Evolutionary conservation across 345 rosid species (phyloP).

Genomic region (Eucalyptus erythrocorys): DNA sequence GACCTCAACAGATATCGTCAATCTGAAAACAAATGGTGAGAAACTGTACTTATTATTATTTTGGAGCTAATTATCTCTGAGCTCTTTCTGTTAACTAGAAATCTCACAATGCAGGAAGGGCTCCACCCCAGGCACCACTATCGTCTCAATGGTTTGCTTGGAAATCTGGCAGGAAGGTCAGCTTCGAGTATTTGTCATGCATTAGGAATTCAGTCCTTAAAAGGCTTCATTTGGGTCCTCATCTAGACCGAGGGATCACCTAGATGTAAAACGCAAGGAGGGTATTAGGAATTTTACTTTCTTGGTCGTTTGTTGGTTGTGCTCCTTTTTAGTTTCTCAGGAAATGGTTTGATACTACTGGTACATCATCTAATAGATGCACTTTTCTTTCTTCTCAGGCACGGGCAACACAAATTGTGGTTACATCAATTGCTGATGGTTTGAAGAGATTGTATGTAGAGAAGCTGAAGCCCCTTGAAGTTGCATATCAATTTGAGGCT

Average conservation of each 20-base stretch:
- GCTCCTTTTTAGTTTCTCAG: neutral
- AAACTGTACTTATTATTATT: neutral
- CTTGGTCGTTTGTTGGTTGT: neutral
- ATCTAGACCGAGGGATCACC: neutral
- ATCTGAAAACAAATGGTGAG: conserved; percentile 38
- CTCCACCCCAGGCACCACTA: conserved; percentile 10
- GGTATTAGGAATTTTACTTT: neutral
- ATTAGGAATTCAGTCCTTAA: neutral
- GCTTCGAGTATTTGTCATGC: neutral
- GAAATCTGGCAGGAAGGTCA: conserved; percentile 53
- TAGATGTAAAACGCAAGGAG: neutral
- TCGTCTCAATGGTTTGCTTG: conserved; percentile 39
- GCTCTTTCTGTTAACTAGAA: neutral
- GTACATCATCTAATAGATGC: neutral
- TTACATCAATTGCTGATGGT: conserved; percentile 83
- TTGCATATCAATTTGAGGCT: conserved; percentile 70
- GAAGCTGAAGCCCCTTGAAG: conserved; percentile 84
- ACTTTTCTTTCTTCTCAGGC: neutral
- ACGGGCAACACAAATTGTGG: conserved; percentile 36
- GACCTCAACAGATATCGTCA: conserved; percentile 2
- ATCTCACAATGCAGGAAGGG: conserved; percentile 22
- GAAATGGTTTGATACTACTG: neutral
- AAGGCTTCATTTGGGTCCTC: neutral
- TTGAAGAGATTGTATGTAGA: conserved; percentile 72
- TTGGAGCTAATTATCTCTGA: neutral